phyloP scores from a whole-genome alignment of 2,329 filamentous ascomycete genomes.

The Dryadomyces sulphureus region DNA sequence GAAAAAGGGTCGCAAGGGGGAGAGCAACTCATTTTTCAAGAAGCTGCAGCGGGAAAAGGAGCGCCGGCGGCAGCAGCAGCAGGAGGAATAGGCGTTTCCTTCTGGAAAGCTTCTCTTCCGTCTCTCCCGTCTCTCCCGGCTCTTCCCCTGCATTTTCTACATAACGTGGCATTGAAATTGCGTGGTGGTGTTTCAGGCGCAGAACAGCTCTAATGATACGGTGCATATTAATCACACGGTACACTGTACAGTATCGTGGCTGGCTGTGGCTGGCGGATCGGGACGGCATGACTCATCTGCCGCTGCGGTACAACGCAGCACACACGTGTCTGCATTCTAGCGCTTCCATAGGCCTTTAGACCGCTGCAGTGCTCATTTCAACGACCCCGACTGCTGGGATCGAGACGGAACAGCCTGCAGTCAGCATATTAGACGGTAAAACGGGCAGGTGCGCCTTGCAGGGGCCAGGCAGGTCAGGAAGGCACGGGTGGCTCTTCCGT shows the following conservation, averaged over 20 bases:
- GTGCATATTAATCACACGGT: too few species aligned
- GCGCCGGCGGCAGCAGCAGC: background rate
- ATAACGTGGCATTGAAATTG: too few species aligned
- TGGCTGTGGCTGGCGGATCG: too few species aligned
- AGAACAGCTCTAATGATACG: background rate
- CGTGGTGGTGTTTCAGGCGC: background rate
- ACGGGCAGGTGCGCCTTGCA: background rate
- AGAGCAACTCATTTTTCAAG: conserved; percentile 43
- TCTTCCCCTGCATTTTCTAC: background rate
- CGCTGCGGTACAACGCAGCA: too few species aligned
- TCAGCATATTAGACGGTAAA: background rate
- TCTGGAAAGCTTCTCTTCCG: background rate
- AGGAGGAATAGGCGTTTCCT: background rate
- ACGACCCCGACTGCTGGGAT: background rate
- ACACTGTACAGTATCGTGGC: too few species aligned
- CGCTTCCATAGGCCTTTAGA: too few species aligned
- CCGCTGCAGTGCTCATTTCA: background rate
- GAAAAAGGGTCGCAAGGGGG: conserved; percentile 37
- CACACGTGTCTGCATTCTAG: too few species aligned
- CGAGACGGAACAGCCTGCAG: background rate
- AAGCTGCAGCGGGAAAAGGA: conserved; percentile 3
- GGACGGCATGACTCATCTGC: too few species aligned
- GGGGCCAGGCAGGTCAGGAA: background rate
- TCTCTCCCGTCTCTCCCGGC: background rate
- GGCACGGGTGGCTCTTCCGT: background rate